These are phyloP conservation scores for Ustulina deusta DNA, from an alignment of 2,329 filamentous ascomycete species.

Conservation along the genomic window DNA sequence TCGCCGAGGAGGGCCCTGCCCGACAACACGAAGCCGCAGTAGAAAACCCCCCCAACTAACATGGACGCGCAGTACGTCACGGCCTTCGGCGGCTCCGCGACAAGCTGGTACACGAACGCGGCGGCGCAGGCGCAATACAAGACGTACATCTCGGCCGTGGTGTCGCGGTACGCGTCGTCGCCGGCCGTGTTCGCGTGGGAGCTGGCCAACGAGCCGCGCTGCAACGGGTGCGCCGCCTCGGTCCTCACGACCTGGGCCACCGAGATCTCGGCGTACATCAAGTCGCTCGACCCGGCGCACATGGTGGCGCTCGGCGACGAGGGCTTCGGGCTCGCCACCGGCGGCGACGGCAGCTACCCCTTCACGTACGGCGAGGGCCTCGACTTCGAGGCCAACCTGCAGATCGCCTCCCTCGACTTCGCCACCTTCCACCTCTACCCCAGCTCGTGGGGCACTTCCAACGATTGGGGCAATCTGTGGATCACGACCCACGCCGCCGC, in stretches of 20 bases:
- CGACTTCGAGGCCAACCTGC: slow-evolving; percentile 59
- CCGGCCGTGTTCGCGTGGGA: slow-evolving; percentile 67
- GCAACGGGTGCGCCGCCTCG: slow-evolving; percentile 65
- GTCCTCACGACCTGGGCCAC: slow-evolving; percentile 71
- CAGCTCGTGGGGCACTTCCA: slow-evolving; percentile 51
- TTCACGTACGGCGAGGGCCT: slow-evolving; percentile 64
- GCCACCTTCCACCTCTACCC: slow-evolving; percentile 57
- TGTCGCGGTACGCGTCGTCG: slow-evolving; percentile 61
- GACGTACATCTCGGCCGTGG: slow-evolving; percentile 62
- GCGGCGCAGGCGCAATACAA: slow-evolving; percentile 67
- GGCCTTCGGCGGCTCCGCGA: slow-evolving; percentile 66
- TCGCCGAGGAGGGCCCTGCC: no score
- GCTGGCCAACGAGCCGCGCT: slow-evolving; percentile 68
- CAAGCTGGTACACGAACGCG: slow-evolving; percentile 68
- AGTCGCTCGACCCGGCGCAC: slow-evolving; percentile 70
- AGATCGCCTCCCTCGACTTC: slow-evolving; percentile 47
- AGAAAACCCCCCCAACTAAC: slow-evolving; percentile 13
- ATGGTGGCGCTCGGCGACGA: slow-evolving; percentile 74
- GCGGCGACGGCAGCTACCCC: slow-evolving; percentile 63
- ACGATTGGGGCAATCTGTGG: slow-evolving; percentile 54
- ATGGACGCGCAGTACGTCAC: slow-evolving; percentile 60
- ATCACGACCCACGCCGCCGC: slow-evolving; percentile 54
- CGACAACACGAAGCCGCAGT: background rate
- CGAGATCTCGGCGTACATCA: slow-evolving; percentile 70
- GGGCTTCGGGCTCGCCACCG: slow-evolving; percentile 55